A percentile compares a stretch with the other conserved stretches of the same genome.
Evolutionary conservation across 2,329 filamentous ascomycete genomes (phyloP).

Genomic region (Tolypocladium album): DNA sequence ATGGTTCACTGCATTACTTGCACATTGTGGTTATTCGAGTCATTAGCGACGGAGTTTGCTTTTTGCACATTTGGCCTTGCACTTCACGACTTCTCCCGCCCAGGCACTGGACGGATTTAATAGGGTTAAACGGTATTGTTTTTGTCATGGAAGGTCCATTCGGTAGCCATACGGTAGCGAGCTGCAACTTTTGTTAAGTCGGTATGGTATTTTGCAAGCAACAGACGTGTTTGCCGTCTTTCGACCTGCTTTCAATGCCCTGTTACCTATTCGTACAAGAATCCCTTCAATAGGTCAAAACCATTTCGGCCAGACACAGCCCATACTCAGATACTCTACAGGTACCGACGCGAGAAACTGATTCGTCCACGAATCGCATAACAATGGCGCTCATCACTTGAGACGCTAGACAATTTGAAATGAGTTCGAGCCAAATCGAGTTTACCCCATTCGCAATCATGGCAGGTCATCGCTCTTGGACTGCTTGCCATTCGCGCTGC

Average conservation of each 20-base stretch:
- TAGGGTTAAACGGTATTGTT: neutral
- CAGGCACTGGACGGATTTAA: neutral
- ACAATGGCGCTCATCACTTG: neutral
- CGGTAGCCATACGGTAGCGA: neutral
- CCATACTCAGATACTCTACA: neutral
- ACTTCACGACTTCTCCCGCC: neutral
- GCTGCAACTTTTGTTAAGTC: neutral
- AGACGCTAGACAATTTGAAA: neutral
- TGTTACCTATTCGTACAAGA: neutral
- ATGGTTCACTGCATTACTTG: neutral
- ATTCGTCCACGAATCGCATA: neutral
- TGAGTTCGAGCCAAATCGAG: neutral
- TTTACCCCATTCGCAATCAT: constrained; percentile 3
- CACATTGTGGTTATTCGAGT: constrained; percentile 5
- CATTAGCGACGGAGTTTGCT: constrained; percentile 30
- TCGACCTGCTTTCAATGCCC: neutral
- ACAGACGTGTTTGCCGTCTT: neutral
- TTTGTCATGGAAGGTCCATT: too few species aligned
- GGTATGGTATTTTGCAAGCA: neutral
- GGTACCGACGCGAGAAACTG: neutral
- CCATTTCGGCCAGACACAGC: neutral
- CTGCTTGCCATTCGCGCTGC: constrained; percentile 18
- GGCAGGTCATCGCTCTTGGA: constrained; percentile 22
- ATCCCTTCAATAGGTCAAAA: neutral
- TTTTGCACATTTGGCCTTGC: constrained; percentile 2